Evolutionary conservation across 176 grass and related monocot species (phyloP).

Genomic region (Aegilops sharonensis): DNA sequence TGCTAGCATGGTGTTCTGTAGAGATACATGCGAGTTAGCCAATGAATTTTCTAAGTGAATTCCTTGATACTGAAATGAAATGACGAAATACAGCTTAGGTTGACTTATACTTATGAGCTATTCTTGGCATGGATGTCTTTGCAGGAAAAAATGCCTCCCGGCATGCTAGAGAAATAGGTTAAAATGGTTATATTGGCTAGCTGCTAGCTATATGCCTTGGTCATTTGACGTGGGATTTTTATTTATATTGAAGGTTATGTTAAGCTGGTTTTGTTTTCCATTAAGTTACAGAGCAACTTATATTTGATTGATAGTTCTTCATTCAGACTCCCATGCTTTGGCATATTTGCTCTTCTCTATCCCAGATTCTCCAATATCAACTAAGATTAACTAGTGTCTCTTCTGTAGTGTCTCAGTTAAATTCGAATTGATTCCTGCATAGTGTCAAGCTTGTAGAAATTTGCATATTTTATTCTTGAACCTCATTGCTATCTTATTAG

Average conservation of each 20-base stretch:
- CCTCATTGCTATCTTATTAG: neutral
- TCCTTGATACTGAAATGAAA: neutral
- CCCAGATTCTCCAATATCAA: slow-evolving; percentile 12
- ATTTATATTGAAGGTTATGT: neutral
- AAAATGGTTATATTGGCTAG: neutral
- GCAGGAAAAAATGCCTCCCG: neutral
- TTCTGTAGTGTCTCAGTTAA: neutral
- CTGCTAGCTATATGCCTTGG: neutral
- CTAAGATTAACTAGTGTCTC: neutral
- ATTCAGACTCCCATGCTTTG: slow-evolving; percentile 11
- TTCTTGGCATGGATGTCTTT: neutral
- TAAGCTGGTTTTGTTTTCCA: slow-evolving; percentile 26
- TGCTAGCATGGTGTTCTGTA: slow-evolving; percentile 8
- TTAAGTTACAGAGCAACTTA: neutral
- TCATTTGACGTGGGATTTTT: neutral
- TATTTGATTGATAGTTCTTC: slow-evolving; percentile 2
- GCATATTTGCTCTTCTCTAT: slow-evolving; percentile 23
- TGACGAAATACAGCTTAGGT: neutral
- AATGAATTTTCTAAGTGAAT: slow-evolving; percentile 12
- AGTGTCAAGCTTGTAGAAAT: slow-evolving; percentile 5
- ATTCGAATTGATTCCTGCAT: neutral
- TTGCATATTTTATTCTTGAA: neutral
- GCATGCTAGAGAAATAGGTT: neutral
- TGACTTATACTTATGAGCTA: neutral
- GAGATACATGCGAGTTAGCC: slow-evolving; percentile 4